These are phyloP conservation scores for Escallonia herrerae DNA, from an alignment of 129 eudicot species.

Conservation along the genomic window DNA sequence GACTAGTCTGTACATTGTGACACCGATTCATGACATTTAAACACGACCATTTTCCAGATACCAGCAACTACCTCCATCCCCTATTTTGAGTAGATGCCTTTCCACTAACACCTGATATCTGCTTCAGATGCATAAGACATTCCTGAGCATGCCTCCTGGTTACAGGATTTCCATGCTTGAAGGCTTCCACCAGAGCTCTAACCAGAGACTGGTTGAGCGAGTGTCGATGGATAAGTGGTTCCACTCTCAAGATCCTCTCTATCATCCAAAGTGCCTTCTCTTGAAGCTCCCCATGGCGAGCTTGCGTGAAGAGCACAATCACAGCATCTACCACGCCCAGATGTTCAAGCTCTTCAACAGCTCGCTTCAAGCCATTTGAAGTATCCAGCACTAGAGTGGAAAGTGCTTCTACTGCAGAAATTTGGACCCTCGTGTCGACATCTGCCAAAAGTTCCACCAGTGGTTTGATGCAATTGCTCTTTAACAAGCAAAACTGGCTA, in stretches of 20 bases:
- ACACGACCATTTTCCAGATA: not conserved
- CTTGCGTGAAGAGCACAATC: constrained; percentile 28
- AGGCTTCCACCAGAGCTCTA: constrained; percentile 39
- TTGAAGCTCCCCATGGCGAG: constrained; percentile 36
- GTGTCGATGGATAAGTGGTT: constrained; percentile 14
- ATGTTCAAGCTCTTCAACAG: constrained; percentile 24
- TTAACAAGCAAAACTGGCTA: constrained; percentile 29
- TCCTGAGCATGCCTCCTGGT: constrained; percentile 40
- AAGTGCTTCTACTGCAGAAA: constrained; percentile 38
- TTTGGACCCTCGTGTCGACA: constrained; percentile 22
- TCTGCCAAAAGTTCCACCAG: constrained; percentile 20
- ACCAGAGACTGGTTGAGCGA: constrained; percentile 29
- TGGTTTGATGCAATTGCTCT: constrained; percentile 32
- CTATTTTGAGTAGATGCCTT: constrained; percentile 21
- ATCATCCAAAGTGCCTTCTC: constrained; percentile 36
- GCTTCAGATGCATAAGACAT: constrained; percentile 31
- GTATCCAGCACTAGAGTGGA: constrained; percentile 28
- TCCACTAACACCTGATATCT: constrained; percentile 40
- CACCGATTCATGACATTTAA: too few relatives aligned
- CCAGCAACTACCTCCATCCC: constrained; percentile 7
- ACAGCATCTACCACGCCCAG: constrained; percentile 27
- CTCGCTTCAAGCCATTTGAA: constrained; percentile 11
- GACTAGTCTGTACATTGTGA: too few relatives aligned
- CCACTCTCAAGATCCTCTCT: constrained; percentile 32
- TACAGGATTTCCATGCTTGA: constrained; percentile 27